These are phyloP conservation scores for Nannochloropsis gaditana DNA, from an alignment of 108 stramenopile species.

Conservation along the genomic window DNA sequence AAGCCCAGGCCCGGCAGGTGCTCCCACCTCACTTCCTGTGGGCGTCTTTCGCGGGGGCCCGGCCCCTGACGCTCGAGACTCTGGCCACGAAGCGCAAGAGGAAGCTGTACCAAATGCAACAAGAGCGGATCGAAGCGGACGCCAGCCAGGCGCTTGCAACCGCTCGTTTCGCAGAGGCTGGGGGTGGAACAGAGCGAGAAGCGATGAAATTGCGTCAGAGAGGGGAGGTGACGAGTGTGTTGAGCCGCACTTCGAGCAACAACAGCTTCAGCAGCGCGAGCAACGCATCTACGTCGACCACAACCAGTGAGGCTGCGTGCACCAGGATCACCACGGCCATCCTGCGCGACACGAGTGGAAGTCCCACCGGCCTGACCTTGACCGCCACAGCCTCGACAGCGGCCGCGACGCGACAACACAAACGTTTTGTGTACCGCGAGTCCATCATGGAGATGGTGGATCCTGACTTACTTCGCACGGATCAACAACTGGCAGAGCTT, in stretches of 20 bases:
- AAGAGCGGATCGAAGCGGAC: neutral
- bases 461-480: neutral
- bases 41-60: neutral
- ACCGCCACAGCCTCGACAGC: neutral
- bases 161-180: neutral
- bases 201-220: neutral
- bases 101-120: neutral
- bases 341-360: neutral
- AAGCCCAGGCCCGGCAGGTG: neutral
- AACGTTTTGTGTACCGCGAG: neutral
- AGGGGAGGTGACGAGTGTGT: neutral
- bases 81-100: neutral
- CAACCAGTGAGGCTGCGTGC: neutral
- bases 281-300: neutral
- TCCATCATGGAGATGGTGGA: constrained; percentile 3
- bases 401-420: neutral
- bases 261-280: neutral
- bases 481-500: neutral
- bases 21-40: neutral
- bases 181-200: neutral
- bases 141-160: neutral
- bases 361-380: neutral
- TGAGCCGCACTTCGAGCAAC: neutral
- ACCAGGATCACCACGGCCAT: neutral
- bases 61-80: neutral